Conservation (phyloP, 2,329 filamentous ascomycete species). For the Chrysosphaeria jannelii region DNA sequence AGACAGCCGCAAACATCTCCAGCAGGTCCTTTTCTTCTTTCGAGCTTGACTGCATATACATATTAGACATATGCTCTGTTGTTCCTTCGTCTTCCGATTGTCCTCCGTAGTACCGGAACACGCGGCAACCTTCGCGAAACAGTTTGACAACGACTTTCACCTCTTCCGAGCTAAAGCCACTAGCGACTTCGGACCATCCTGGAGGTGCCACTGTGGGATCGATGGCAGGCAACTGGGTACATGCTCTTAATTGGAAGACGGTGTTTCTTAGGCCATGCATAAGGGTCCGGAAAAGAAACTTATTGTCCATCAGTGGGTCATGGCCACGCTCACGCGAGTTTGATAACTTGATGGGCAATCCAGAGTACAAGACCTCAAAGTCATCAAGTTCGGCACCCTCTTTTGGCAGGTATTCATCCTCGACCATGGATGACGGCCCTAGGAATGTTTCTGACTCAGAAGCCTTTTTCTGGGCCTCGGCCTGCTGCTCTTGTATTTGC, state of each 20-base stretch:
- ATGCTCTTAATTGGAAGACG: conserved; percentile 78
- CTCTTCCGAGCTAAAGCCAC: conserved; percentile 90
- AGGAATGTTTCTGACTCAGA: conserved; percentile 3
- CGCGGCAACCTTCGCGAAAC: conserved; percentile 83
- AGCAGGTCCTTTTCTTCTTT: conserved; percentile 95
- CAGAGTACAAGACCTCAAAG: conserved; percentile 71
- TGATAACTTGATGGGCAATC: conserved; percentile 83
- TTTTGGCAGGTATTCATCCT: conserved; percentile 56
- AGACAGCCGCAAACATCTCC: conserved; percentile 92
- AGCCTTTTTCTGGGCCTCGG: conserved; percentile 17
- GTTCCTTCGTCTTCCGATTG: conserved; percentile 32
- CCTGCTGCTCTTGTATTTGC: conserved; percentile 57
- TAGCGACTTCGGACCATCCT: conserved; percentile 89
- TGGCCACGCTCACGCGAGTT: conserved; percentile 69
- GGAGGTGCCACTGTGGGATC: conserved; percentile 51
- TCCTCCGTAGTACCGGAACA: conserved; percentile 78
- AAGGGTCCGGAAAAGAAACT: conserved; percentile 88
- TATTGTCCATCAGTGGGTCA: conserved; percentile 86
- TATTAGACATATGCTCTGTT: conserved; percentile 67
- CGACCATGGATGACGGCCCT: conserved; percentile 27
- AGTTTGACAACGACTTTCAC: conserved; percentile 89
- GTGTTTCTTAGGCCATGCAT: conserved; percentile 90
- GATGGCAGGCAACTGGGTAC: conserved; percentile 45
- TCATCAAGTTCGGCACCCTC: conserved; percentile 99
- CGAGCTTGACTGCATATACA: conserved; percentile 76